Conservation (phyloP, 2,329 filamentous ascomycete genomes). For the Plenodomus biglobosus region DNA sequence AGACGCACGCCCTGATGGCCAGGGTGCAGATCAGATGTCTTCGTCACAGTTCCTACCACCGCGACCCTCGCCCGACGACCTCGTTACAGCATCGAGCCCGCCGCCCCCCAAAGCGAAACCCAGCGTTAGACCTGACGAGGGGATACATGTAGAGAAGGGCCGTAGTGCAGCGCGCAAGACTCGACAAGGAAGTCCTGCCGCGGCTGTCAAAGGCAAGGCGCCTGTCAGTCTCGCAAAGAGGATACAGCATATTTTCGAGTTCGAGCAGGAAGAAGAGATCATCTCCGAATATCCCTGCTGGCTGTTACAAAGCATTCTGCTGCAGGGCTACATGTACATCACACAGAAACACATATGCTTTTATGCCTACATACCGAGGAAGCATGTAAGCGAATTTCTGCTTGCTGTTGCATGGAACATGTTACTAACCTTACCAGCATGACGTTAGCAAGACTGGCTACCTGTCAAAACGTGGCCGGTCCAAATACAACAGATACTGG, state of each 20-base stretch:
- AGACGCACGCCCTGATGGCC: slow-evolving; percentile 28
- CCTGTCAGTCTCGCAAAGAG: slow-evolving; percentile 66
- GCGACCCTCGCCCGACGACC: slow-evolving; percentile 23
- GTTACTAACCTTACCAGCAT: slow-evolving; percentile 34
- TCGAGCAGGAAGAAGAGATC: slow-evolving; percentile 79
- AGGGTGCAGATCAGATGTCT: slow-evolving; percentile 54
- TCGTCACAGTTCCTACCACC: slow-evolving; percentile 45
- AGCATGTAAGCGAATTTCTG: slow-evolving; percentile 62
- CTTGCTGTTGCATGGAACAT: background rate
- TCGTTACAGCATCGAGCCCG: slow-evolving; percentile 11
- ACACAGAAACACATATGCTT: slow-evolving; percentile 93
- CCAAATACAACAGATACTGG: slow-evolving; percentile 91
- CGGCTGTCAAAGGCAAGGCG: slow-evolving; percentile 21
- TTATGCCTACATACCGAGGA: slow-evolving; percentile 95
- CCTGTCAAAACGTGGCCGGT: slow-evolving; percentile 82
- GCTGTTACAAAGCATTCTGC: slow-evolving; percentile 84
- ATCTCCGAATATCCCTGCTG: slow-evolving; percentile 93
- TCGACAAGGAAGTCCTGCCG: slow-evolving; percentile 27
- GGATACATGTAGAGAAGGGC: slow-evolving; percentile 25
- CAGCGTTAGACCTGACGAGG: slow-evolving; percentile 26
- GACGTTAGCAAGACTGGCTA: slow-evolving; percentile 80
- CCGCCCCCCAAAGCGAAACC: slow-evolving; percentile 16
- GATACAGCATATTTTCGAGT: slow-evolving; percentile 68
- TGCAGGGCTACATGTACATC: slow-evolving; percentile 96
- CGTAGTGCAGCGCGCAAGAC: slow-evolving; percentile 26